A percentile compares a stretch with the other conserved stretches of the same genome.
These are phyloP conservation scores for Scalesia atractyloides DNA, from an alignment of 129 eudicot genomes.

Conservation along the genomic window DNA sequence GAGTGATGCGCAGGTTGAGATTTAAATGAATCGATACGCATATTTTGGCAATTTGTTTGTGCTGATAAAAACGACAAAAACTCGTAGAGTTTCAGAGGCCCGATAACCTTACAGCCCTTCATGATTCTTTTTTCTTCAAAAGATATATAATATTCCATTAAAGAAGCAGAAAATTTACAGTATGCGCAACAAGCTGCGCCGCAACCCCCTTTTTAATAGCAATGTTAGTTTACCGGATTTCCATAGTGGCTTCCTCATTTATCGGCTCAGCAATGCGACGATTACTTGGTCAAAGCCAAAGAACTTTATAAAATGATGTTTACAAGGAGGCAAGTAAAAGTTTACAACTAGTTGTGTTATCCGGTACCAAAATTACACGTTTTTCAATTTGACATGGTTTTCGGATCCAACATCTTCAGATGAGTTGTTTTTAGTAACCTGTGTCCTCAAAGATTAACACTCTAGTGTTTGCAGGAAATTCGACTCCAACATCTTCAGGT, in stretches of 20 bases:
- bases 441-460: too few relatives aligned
- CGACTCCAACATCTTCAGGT: too few relatives aligned
- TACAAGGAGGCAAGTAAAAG: conserved; percentile 16
- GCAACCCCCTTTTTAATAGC: too few relatives aligned
- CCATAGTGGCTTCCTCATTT: too few relatives aligned
- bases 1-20: conserved; percentile 66
- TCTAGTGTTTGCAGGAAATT: too few relatives aligned
- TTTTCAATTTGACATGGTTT: conserved; percentile 42
- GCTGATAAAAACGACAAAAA: conserved; percentile 60
- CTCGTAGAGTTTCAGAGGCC: conserved; percentile 16
- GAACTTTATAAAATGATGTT: too few relatives aligned
- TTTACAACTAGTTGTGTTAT: conserved; percentile 41
- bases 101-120: conserved; percentile 48
- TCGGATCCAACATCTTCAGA: conserved; percentile 14
- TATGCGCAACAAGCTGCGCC: too few relatives aligned
- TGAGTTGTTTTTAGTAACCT: not conserved
- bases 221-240: too few relatives aligned
- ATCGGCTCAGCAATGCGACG: too few relatives aligned
- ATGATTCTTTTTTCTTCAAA: conserved; percentile 31
- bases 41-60: conserved; percentile 78
- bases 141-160: too few relatives aligned
- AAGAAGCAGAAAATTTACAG: too few relatives aligned
- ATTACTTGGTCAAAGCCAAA: too few relatives aligned
- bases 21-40: conserved; percentile 83
- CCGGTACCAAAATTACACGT: conserved; percentile 31